Evolutionary conservation across 2,329 filamentous ascomycete genomes (phyloP), one percentile per base, ranked within the genome.

Genomic region (Xylariaceae sp.): DNA sequence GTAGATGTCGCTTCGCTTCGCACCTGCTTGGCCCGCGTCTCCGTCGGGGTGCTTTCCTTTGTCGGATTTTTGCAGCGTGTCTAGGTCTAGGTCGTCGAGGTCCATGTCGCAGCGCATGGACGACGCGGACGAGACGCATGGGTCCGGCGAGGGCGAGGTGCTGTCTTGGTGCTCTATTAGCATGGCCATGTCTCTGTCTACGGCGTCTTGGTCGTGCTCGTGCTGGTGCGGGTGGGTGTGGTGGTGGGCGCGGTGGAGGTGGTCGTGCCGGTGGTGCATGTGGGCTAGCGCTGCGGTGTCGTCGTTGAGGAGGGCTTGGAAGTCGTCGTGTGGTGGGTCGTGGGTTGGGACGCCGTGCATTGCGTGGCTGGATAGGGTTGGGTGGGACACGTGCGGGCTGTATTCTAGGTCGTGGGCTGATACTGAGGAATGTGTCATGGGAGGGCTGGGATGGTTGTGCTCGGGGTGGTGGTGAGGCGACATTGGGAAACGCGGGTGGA

Each of bases 301-400:
- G 1, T 75, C 78, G 61, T 77, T 74, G 2, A 83, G 74, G 1
- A 83, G 67, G 0, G 78, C 77, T 51, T 81, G 78, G 61, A 83
- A 81, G 42, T 79, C 74, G 51, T 67, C 66, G 16, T 53, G 45
- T 2, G 47, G 36, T 19, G 46, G 15, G 18, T 47, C 42, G 42
- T 56, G 50, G 5, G 29, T 26, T 5, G 50, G n/a, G 1, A 43
- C 22, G 26, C 19, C 37, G 42, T 53, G 49, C 19, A 56, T 18
- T 13, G 45, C 41, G 18, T 53, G 51, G 29, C 54, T 30, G 2
- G 54, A 18, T 10, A 56, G 8, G 9, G 43, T 6, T 0, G 45
- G 9, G 40, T 62, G 58, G 3, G 58, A 47, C 2, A 56, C 50
- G 47, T 65, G 65, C 1, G 60, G 45, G n/a, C 52, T 60, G 49